Conservation (phyloP, 345 rosid genomes). For the Hibiscus trionum region DNA sequence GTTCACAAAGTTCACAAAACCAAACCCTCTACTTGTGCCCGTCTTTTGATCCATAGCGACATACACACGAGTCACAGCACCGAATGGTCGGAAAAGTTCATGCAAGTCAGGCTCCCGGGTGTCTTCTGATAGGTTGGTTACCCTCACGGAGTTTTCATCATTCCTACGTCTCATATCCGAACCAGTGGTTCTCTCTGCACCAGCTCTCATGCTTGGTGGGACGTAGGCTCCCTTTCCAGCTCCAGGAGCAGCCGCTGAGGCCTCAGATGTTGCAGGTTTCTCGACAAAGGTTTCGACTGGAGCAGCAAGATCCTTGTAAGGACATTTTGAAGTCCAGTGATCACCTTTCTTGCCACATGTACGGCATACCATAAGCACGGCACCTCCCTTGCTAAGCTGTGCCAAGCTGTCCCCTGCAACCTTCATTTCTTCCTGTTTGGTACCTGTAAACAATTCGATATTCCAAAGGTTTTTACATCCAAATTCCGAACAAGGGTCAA, state of each 20-base stretch:
- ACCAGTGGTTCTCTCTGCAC: not conserved
- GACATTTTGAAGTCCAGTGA: conserved; percentile 64
- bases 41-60: conserved; percentile 26
- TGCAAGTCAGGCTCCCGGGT: conserved; percentile 28
- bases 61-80: conserved; percentile 23
- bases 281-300: conserved; percentile 32
- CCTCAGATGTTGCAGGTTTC: conserved; percentile 32
- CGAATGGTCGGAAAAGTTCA: conserved; percentile 35
- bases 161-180: not conserved
- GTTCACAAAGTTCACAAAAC: conserved; percentile 28
- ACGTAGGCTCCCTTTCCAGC: conserved; percentile 40
- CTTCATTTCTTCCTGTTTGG: conserved; percentile 35
- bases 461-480: not conserved
- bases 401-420: conserved; percentile 39
- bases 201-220: conserved; percentile 25
- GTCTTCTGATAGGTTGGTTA: not conserved
- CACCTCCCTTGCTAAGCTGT: conserved; percentile 38
- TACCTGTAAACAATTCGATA: conserved; percentile 23
- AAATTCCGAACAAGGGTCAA: not conserved
- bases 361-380: conserved; percentile 55
- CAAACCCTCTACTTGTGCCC: conserved; percentile 26
- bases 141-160: not conserved
- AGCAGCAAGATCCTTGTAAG: conserved; percentile 49
- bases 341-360: conserved; percentile 60
- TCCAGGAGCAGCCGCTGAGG: conserved; percentile 19